Conservation (phyloP, 2,329 filamentous ascomycete species). For the Emmonsiellopsis sp. region DNA sequence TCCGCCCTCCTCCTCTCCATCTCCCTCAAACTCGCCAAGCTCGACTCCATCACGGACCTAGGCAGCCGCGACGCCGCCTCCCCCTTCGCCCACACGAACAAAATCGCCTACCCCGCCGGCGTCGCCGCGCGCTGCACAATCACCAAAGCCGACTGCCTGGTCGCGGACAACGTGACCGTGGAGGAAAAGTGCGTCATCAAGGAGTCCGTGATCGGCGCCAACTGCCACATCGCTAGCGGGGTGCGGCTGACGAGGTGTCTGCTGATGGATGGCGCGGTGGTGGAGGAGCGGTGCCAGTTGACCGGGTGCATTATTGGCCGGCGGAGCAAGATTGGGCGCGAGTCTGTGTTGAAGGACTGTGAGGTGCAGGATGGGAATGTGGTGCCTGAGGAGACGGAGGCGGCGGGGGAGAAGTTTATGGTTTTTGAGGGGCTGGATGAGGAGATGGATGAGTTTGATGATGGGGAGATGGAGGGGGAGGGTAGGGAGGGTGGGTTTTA, state of each 20-base stretch:
- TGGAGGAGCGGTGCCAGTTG: conserved; percentile 75
- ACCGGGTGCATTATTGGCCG: conserved; percentile 81
- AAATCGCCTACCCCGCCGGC: conserved; percentile 73
- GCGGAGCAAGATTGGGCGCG: conserved; percentile 72
- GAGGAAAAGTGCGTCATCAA: conserved; percentile 89
- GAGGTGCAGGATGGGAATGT: conserved; percentile 82
- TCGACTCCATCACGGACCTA: conserved; percentile 46
- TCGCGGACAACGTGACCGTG: conserved; percentile 81
- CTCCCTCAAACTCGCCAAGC: conserved; percentile 77
- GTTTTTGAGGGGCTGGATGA: conserved; percentile 37
- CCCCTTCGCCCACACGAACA: conserved; percentile 66
- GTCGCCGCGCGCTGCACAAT: conserved; percentile 75
- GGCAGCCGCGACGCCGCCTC: conserved; percentile 50
- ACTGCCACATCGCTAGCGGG: conserved; percentile 78
- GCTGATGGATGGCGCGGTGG: conserved; percentile 81
- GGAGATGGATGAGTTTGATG: conserved; percentile 23
- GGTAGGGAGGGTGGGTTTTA: conserved; percentile 16
- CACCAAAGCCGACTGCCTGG: conserved; percentile 68
- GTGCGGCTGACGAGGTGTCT: conserved; percentile 79
- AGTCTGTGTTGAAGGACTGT: conserved; percentile 71
- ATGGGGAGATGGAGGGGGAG: conserved; percentile 19
- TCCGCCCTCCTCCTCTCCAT: conserved; percentile 69
- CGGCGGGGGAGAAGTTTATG: conserved; percentile 56
- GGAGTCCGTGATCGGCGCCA: conserved; percentile 77
- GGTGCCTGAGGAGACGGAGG: conserved; percentile 65